These are phyloP conservation scores for Puccinia sorghi DNA, from an alignment of 1,284 basidiomycete genomes.

Conservation along the genomic window DNA sequence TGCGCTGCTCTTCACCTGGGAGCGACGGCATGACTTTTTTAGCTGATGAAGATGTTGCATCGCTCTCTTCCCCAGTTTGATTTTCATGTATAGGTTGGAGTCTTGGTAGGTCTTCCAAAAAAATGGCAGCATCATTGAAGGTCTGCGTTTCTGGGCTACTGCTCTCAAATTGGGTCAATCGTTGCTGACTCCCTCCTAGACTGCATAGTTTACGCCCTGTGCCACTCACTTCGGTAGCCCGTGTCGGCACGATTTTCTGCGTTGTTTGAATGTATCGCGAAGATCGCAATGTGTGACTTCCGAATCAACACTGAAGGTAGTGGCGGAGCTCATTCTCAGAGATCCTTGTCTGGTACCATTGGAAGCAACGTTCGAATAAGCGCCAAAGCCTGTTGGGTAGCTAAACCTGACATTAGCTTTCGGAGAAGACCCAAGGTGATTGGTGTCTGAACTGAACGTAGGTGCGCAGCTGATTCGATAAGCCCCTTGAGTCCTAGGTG, in stretches of 20 bases:
- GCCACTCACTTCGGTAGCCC: background rate
- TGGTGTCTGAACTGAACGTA: background rate
- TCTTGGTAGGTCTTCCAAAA: conserved; percentile 4
- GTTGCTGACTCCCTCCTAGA: too few species aligned
- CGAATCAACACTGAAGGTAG: conserved; percentile 15
- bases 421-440: background rate
- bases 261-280: background rate
- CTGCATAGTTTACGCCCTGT: background rate
- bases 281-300: conserved; percentile 16
- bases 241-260: conserved; percentile 9
- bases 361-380: conserved; percentile 13
- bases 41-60: background rate
- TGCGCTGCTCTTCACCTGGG: background rate
- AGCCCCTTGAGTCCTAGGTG: conserved; percentile 3
- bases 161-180: background rate
- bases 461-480: conserved; percentile 17
- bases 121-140: background rate
- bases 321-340: conserved; percentile 19
- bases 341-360: background rate
- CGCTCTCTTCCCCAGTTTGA: background rate
- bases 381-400: conserved; percentile 28
- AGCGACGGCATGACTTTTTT: background rate
- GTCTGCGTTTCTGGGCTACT: conserved; percentile 1
- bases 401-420: conserved; percentile 21
- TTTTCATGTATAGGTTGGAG: conserved; percentile 24